These are phyloP conservation scores for Globisporangium cylindrosporum DNA, from an alignment of 352 stramenopile genomes.

Conservation along the genomic window DNA sequence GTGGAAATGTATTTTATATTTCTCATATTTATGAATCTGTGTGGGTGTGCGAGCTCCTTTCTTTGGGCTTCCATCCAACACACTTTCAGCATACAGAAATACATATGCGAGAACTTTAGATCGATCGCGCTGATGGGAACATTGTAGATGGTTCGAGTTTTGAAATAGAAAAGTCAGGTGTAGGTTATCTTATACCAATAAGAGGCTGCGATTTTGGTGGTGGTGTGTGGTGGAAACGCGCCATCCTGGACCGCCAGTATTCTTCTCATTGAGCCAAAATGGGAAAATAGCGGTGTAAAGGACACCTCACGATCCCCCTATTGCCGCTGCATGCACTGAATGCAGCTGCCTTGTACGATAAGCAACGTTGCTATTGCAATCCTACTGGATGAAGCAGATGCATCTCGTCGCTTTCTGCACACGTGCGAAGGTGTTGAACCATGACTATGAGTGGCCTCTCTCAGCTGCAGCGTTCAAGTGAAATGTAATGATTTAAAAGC, in stretches of 20 bases:
- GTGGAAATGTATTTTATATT: background rate
- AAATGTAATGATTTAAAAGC: background rate
- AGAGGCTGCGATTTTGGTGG: slow-evolving; percentile 10
- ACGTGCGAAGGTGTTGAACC: background rate
- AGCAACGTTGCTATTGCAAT: background rate
- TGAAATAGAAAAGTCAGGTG: background rate
- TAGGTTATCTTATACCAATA: background rate
- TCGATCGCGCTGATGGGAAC: background rate
- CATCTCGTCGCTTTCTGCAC: background rate
- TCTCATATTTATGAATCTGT: background rate
- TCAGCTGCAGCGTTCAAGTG: background rate
- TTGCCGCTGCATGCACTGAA: background rate
- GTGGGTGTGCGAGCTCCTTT: slow-evolving; percentile 4
- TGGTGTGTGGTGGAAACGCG: slow-evolving; percentile 14
- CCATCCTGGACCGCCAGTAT: background rate
- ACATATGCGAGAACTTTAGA: background rate
- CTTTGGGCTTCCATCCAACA: slow-evolving; percentile 7
- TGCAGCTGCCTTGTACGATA: background rate
- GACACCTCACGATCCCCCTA: background rate
- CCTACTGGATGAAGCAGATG: background rate
- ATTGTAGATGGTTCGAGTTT: background rate
- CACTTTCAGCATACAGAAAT: background rate
- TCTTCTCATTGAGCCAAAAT: background rate
- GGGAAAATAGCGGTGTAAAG: background rate
- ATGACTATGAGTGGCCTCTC: background rate